Base-by-base conservation (phyloP, 129 eudicot genomes). In the Artemisia argyi region DNA sequence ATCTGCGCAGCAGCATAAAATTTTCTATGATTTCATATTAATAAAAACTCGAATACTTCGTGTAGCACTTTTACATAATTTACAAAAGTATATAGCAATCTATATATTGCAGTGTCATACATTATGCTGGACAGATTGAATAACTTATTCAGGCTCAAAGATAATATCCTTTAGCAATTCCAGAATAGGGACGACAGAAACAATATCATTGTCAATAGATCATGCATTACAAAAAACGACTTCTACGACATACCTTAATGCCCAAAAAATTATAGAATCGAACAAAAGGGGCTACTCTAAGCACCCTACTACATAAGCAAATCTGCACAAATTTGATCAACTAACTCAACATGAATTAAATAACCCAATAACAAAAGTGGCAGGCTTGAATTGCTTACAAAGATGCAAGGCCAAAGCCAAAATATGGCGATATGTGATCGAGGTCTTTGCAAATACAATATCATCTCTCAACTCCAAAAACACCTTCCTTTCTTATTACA, bases 401-500 rank as follows among this genome's bases (percentile, higher is more conserved):
- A 12, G 16, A 64, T n/a, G n/a, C n/a, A n/a, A 62, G 10, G 6
- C 79, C 19, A 28, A 55, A 66, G 11, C 79, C 19, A 28, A 55
- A 66, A 56, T 22, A 14, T 68, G 65, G 56, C 16, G 28, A 51
- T 16, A 51, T 63, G 20, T 61, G 61, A 19, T 15, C 13, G 48
- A 47, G 48, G 17, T 69, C 81, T 51, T 61, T 44, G 66, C 65
- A 53, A 7, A 57, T 28, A 49, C 11, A 44, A 35, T 60, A 6
- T 74, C 50, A 86, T 71, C 80, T 71, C 16, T 73, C 70, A 83
- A 90, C 80, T 11, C 98, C 98, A 75, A 73, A 80, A 70, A 94
- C 81, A 42, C 98, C 96, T 69, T 94, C 96, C 67, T 74, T 86
- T 51, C 12, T 30, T 53, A 94, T 84, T 6, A 73, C 86, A 79